These are phyloP conservation scores for Sphaceloma murrayae DNA, from an alignment of 2,329 filamentous ascomycete genomes.

Conservation along the genomic window DNA sequence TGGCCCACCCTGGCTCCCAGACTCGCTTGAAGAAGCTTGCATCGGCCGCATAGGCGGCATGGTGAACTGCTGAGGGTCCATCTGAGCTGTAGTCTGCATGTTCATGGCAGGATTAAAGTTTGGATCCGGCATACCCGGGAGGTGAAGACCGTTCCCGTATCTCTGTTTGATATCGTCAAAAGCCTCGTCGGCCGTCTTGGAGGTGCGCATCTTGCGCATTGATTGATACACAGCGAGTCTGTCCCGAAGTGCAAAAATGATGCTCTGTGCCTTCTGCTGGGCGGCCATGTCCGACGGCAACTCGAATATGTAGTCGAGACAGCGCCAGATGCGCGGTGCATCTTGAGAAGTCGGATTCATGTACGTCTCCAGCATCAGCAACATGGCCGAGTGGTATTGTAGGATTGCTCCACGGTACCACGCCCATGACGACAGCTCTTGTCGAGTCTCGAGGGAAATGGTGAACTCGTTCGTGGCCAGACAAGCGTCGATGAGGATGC, in stretches of 20 bases:
- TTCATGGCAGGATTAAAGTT: slow-evolving; percentile 1
- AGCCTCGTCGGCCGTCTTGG: slow-evolving; percentile 26
- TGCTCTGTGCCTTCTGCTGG: slow-evolving; percentile 49
- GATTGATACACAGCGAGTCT: slow-evolving; percentile 51
- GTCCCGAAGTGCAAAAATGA: slow-evolving; percentile 53
- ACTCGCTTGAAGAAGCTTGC: slow-evolving; percentile 1
- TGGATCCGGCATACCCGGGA: slow-evolving; percentile 4
- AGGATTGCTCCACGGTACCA: slow-evolving; percentile 65
- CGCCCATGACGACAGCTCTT: slow-evolving; percentile 48
- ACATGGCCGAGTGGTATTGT: slow-evolving; percentile 61
- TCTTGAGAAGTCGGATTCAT: slow-evolving; percentile 48
- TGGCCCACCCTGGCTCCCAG: slow-evolving; percentile 2
- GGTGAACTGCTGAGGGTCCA: slow-evolving; percentile 22
- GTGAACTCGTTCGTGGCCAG: slow-evolving; percentile 46
- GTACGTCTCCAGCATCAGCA: slow-evolving; percentile 60
- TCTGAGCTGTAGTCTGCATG: slow-evolving; percentile 8
- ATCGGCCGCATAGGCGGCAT: slow-evolving; percentile 20
- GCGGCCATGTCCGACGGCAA: slow-evolving; percentile 44
- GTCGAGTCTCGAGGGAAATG: slow-evolving; percentile 45
- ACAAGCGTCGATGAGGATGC: slow-evolving; percentile 54
- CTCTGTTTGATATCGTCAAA: slow-evolving; percentile 1
- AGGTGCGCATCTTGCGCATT: slow-evolving; percentile 42
- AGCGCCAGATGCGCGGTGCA: slow-evolving; percentile 58
- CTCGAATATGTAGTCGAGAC: slow-evolving; percentile 63
- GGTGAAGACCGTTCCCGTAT: background rate